Percentiles rank a stretch among this genome's conserved stretches.
phyloP scores from a whole-genome alignment of 441 rosid species.

The Erodium chrysanthum region DNA sequence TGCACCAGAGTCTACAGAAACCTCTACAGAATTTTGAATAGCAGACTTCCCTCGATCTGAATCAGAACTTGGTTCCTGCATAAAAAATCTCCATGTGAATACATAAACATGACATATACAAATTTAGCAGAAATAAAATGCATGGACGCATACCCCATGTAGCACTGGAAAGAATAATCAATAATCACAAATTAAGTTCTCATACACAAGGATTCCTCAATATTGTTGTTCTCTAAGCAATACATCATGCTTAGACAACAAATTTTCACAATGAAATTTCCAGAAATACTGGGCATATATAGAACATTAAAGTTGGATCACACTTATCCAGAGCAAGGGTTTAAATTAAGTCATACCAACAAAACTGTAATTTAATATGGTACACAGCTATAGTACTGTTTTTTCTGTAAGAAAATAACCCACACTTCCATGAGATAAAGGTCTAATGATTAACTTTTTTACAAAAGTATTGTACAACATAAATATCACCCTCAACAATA shows the following conservation, averaged over 20 bases:
- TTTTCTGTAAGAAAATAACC: background rate
- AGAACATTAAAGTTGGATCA: background rate
- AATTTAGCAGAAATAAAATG: background rate
- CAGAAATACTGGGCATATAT: background rate
- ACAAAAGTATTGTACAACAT: background rate
- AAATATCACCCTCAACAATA: background rate
- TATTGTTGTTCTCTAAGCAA: background rate
- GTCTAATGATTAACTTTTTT: background rate
- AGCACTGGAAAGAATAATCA: background rate
- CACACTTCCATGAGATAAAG: background rate
- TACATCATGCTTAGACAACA: background rate
- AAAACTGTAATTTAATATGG: background rate
- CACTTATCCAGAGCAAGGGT: background rate
- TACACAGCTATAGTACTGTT: background rate
- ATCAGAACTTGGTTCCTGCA: conserved; percentile 65
- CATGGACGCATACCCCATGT: background rate
- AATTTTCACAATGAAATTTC: background rate
- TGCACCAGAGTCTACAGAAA: conserved; percentile 46
- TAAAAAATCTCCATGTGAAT: conserved; percentile 13
- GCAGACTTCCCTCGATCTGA: conserved; percentile 43
- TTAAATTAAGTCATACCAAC: background rate
- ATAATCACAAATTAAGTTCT: background rate
- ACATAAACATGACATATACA: background rate
- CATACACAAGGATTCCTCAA: background rate
- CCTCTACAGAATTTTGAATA: conserved; percentile 48